These are phyloP conservation scores for Colletotrichum brevisporum DNA, from an alignment of 2,329 filamentous ascomycete species.

Conservation along the genomic window DNA sequence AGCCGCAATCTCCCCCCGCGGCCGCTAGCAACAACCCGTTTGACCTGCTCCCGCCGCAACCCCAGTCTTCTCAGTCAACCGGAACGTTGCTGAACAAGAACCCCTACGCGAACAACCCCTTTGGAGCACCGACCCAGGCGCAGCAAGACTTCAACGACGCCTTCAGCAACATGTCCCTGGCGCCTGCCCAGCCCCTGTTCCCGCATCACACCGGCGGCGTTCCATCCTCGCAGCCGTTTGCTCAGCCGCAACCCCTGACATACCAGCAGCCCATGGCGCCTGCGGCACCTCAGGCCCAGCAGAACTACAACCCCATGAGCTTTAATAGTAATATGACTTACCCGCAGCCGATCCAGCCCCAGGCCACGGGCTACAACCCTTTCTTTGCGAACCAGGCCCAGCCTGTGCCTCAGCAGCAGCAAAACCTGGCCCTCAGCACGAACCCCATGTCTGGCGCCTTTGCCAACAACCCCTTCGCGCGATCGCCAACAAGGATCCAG, in stretches of 20 bases:
- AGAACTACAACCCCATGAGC: conserved; percentile 54
- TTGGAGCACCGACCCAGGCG: conserved; percentile 66
- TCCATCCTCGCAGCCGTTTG: conserved; percentile 54
- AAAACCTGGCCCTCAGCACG: conserved; percentile 58
- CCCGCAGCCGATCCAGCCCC: conserved; percentile 50
- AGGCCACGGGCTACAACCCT: conserved; percentile 65
- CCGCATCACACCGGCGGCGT: conserved; percentile 81
- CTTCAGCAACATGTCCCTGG: conserved; percentile 82
- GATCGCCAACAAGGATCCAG: conserved; percentile 65
- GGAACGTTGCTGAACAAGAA: conserved; percentile 72
- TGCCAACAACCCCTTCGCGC: conserved; percentile 63
- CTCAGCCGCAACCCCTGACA: conserved; percentile 51
- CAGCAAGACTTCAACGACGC: conserved; percentile 71
- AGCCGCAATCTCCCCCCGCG: conserved; percentile 54
- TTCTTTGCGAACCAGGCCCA: conserved; percentile 60
- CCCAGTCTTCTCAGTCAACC: conserved; percentile 76
- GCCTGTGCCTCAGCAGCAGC: conserved; percentile 45
- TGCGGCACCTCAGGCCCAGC: conserved; percentile 57
- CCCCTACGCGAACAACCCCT: conserved; percentile 78
- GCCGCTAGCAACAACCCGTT: conserved; percentile 79
- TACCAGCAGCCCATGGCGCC: conserved; percentile 62
- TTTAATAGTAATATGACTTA: conserved; percentile 62
- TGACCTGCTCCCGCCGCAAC: conserved; percentile 68
- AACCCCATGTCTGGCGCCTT: conserved; percentile 50
- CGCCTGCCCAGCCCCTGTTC: conserved; percentile 74